Conservation (phyloP, 352 stramenopile species). For the Thraustochytrium sp. region DNA sequence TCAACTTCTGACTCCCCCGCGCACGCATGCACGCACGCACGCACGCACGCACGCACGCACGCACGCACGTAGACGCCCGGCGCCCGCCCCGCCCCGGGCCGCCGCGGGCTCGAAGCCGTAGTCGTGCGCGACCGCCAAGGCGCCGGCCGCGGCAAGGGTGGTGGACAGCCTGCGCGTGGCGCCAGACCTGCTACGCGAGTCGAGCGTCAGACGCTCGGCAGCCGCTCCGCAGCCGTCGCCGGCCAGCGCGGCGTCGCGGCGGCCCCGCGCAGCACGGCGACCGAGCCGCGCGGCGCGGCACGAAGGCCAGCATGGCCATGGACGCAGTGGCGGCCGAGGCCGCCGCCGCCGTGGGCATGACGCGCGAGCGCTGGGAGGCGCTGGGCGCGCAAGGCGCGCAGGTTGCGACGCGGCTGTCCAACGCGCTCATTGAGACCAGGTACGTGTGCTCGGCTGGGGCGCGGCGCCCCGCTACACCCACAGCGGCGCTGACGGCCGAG, state of each 20-base stretch:
- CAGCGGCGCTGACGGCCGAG: background rate
- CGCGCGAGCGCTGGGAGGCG: background rate
- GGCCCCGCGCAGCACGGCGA: no score
- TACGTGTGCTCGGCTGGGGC: background rate
- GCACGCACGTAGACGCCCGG: background rate
- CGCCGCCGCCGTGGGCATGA: background rate
- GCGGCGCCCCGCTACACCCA: background rate
- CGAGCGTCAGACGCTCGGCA: no score
- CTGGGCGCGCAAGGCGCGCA: background rate
- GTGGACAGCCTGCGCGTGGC: no score
- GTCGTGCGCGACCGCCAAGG: no score
- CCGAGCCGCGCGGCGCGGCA: no score
- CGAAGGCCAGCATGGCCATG: background rate
- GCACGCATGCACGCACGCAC: no score
- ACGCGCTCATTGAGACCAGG: conserved; percentile 25
- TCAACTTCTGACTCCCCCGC: background rate
- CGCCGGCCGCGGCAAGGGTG: no score
- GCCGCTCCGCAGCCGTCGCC: no score
- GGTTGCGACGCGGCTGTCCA: background rate
- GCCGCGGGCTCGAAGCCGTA: no score
- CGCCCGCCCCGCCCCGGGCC: background rate
- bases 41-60: no score
- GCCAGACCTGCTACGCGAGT: no score
- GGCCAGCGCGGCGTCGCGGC: no score
- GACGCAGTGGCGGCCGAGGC: conserved; percentile 10